These are phyloP conservation scores for Fagopyrum esculentum DNA, from an alignment of 148 eudicot species.

Conservation along the genomic window DNA sequence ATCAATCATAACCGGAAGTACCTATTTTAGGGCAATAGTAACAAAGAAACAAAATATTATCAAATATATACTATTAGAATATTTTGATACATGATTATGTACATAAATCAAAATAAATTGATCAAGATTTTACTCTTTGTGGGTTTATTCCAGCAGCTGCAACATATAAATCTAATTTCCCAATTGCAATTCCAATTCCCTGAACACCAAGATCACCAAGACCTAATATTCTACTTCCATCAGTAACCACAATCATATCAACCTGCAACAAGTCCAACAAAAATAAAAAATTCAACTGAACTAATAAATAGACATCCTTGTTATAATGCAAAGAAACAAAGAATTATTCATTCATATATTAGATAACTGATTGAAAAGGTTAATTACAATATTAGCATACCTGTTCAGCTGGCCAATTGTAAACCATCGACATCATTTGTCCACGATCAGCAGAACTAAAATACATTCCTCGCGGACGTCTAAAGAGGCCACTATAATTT, in stretches of 20 bases:
- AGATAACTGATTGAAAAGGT: neutral
- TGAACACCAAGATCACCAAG: slow-evolving; percentile 95
- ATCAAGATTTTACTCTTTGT: slow-evolving; percentile 55
- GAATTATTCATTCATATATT: no score
- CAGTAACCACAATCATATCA: slow-evolving; percentile 99
- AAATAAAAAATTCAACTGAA: neutral
- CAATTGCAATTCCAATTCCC: slow-evolving; percentile 89
- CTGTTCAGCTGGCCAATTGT: slow-evolving; percentile 99
- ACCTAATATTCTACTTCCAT: slow-evolving; percentile 98
- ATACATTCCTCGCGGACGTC: slow-evolving; percentile 98
- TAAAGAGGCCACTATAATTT: slow-evolving; percentile 83
- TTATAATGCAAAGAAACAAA: no score
- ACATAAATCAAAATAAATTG: no score
- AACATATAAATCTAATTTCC: slow-evolving; percentile 91
- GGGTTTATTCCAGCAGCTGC: slow-evolving; percentile 99
- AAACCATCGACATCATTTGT: slow-evolving; percentile 99
- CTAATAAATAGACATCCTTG: neutral
- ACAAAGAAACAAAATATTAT: neutral
- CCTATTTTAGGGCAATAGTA: slow-evolving; percentile 34
- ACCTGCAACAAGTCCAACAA: slow-evolving; percentile 42
- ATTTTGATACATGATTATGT: no score
- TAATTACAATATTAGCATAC: slow-evolving; percentile 25
- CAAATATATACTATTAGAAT: no score
- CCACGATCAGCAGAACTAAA: slow-evolving; percentile 94
- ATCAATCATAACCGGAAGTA: slow-evolving; percentile 96